phyloP scores from a whole-genome alignment of 2,329 filamentous ascomycete genomes.

The Taxawa tesnikishii region DNA sequence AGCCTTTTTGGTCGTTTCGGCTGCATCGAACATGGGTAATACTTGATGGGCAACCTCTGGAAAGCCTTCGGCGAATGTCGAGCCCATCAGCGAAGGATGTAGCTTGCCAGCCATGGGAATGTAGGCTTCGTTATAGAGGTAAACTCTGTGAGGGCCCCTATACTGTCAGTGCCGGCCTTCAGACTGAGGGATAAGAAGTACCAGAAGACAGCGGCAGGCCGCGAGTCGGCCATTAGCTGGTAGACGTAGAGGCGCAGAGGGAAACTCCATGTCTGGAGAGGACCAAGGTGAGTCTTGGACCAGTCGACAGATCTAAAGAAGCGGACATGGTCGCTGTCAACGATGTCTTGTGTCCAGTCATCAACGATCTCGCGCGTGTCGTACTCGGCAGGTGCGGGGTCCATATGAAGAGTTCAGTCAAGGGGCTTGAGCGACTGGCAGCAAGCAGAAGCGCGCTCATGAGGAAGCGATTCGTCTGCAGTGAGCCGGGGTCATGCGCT shows the following conservation, averaged over 20 bases:
- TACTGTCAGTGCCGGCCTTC: too few species aligned
- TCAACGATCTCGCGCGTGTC: too few species aligned
- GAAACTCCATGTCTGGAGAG: slow-evolving; percentile 34
- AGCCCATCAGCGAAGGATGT: slow-evolving; percentile 7
- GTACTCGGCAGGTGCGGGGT: too few species aligned
- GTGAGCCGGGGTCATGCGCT: too few species aligned
- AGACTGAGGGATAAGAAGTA: neutral
- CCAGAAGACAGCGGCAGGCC: slow-evolving; percentile 18
- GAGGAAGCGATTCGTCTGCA: too few species aligned
- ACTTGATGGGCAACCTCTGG: slow-evolving; percentile 6
- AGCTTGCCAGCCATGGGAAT: slow-evolving; percentile 1
- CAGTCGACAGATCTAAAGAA: slow-evolving; percentile 35
- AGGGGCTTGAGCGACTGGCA: too few species aligned
- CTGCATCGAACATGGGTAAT: slow-evolving; percentile 6
- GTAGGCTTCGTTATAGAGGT: slow-evolving; percentile 8
- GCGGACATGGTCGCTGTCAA: slow-evolving; percentile 16
- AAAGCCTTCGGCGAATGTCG: slow-evolving; percentile 4
- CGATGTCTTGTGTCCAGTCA: slow-evolving; percentile 6
- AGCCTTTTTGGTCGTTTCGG: slow-evolving; percentile 3
- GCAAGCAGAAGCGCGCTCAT: too few species aligned
- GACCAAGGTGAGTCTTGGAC: slow-evolving; percentile 34
- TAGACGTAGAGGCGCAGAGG: slow-evolving; percentile 34
- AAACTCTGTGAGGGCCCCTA: slow-evolving; percentile 3
- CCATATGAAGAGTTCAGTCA: too few species aligned
- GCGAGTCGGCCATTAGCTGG: slow-evolving; percentile 32